Base-by-base conservation (phyloP, 2,329 filamentous ascomycete genomes). In the Tricladium varicosporioides region DNA sequence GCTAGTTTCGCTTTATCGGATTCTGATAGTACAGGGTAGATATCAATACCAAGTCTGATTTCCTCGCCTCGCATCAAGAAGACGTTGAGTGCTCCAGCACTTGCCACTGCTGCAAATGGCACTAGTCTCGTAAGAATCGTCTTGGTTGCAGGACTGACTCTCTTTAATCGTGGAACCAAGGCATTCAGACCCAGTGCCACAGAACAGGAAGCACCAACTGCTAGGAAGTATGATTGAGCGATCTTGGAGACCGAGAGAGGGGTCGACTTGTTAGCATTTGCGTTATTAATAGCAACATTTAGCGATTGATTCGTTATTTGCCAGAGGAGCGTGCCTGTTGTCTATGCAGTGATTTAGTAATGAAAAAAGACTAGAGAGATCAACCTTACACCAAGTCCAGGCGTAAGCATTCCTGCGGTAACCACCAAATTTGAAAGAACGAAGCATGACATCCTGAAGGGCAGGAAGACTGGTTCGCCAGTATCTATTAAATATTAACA, bases 51-150 rank as follows among this genome's bases (percentile, higher is more conserved):
- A 60, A 84, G 84, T 69, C 89, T 83, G 67, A 99, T 97, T 77
- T 99, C 94, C 74, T 97, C 93, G 62, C 91, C 88, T 58, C 94
- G 91, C 94, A 99, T 99, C 54, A 99, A 83, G 75, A 97, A 95
- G 22, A 97, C 94, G 74, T 99, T 99, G 61, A 99, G 80, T 1
- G 87, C 91, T 68, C 92, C 92, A 3, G 94, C 94, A 58, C 86
- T 89, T 31, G 93, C 93, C 10, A 99, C 94, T 11, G 94, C 94
- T 0, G 93, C 94, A 70, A 99, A 99, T 22, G 94, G 94, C 5
- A 97, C 92, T 8, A 99, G 83, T n/a, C 94, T 87, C 54, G 85
- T 81, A 2, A 97, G 84, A 16, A 95, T 84, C 42, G 87, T 81
- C 59, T 86, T 86, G 2, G 92, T 89, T 53, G 84, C 84, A 0